Evolutionary conservation across 352 stramenopile genomes (phyloP), one percentile per base, ranked within the genome.

Genomic region (Pythium dissimile): DNA sequence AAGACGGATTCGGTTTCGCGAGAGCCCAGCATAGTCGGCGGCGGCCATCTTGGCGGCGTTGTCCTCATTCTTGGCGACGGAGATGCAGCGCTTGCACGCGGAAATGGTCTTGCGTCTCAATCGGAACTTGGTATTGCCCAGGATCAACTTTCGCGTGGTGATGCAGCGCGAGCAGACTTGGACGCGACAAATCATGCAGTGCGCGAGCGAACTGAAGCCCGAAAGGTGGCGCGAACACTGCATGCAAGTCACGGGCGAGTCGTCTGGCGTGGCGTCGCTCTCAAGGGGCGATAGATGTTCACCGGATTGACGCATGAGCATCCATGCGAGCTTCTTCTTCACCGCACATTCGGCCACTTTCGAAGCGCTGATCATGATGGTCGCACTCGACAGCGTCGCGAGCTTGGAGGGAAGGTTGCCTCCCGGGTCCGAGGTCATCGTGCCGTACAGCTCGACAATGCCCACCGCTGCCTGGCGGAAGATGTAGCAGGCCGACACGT

Each of bases 401-500:
- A 62, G 43, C 26, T 41, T 49, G 20, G 35, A 26, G 11, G 54
- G 54, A n/a, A 62, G 24, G 34, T 46, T 45, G 15, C 54, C 54
- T 5, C 43, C 45, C 4, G 34, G 16, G n/a, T 62, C 54, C 48
- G 52, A 47, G 5, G 21, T 45, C 18, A 60, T 23, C 16, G 52
- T 60, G 24, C 13, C 52, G 44, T 77, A 82, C 32, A 75, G 69
- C 24, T 82, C 71, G 21, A 85, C 62, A 0, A 59, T 69, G 1
- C 54, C 59, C 0, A 62, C 30, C 4, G 66, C 60, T 15, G 70
- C 65, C 35, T 86, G 65, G 1, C 64, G 67, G 43, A 75, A 86
- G 27, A 86, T 27, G 3, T 67, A 64, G 31, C 73, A 83, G 28
- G 75, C 64, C 7, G 66, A 83, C 49, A 86, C 71, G 23, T 76